Conservation (phyloP, 1,284 basidiomycete genomes). For the Polyporus tsugae region DNA sequence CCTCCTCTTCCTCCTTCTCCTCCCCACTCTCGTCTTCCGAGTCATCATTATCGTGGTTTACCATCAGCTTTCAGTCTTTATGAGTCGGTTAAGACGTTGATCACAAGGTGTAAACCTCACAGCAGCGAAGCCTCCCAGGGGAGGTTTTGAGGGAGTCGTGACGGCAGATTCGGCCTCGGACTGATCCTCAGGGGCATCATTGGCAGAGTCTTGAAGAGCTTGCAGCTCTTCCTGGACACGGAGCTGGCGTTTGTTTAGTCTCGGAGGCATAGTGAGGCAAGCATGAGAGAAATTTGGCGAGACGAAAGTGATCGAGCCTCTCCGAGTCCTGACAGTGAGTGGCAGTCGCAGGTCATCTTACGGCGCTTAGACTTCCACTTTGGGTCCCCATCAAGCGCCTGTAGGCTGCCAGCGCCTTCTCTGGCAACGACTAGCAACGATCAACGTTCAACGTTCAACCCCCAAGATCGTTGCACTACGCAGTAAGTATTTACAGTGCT, state of each 20-base stretch:
- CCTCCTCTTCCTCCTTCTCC: slow-evolving; percentile 43
- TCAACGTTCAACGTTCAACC: too few relatives aligned
- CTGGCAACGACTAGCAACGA: too few relatives aligned
- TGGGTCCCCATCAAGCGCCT: neutral
- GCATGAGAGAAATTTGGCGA: neutral
- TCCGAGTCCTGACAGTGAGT: too few relatives aligned
- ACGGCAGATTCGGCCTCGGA: slow-evolving; percentile 36
- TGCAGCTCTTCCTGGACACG: slow-evolving; percentile 83
- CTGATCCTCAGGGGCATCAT: slow-evolving; percentile 41
- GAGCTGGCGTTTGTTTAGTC: slow-evolving; percentile 87
- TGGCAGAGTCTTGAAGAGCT: slow-evolving; percentile 49
- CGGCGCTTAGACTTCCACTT: slow-evolving; percentile 3
- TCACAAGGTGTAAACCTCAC: slow-evolving; percentile 46
- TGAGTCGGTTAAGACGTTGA: neutral
- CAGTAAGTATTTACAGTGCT: neutral
- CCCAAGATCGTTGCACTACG: neutral
- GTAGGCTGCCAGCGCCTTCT: too few relatives aligned
- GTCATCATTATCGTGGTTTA: slow-evolving; percentile 47
- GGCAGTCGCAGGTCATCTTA: neutral
- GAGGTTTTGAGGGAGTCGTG: slow-evolving; percentile 31
- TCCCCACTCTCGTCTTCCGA: slow-evolving; percentile 45
- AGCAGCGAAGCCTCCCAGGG: slow-evolving; percentile 61
- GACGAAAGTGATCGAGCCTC: too few relatives aligned
- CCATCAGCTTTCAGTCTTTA: slow-evolving; percentile 29
- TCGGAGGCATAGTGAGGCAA: slow-evolving; percentile 64